Evolutionary conservation across 2,329 filamentous ascomycete genomes (phyloP), one percentile per base, ranked within the genome.

Genomic region (Gremmenia infestans): DNA sequence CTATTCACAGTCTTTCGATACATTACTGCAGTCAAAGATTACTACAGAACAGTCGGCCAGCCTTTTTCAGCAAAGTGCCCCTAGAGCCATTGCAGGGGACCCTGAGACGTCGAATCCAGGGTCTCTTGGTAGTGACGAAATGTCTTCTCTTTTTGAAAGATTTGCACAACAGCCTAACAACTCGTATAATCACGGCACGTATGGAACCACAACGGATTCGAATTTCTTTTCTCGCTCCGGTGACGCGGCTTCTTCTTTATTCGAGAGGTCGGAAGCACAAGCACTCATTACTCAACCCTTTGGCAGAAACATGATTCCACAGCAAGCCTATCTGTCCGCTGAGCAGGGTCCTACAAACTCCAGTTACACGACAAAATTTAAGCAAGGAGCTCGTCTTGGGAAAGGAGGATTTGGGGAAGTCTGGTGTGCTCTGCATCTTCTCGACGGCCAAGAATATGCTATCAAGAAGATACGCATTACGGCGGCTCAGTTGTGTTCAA

Each of bases 331-430:
- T 22, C 32, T 25, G 45, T 54, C 57, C 23, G 11, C 19, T 11
- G 39, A 55, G 5, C 28, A 45, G 2, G 17, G 25, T 25, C 12
- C 42, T 17, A 25, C 46, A 37, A 40, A 39, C 17, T 56, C 51
- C 11, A 42, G 43, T 17, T 59, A 56, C 40, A 75, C 76, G 25
- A 43, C 72, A 77, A 45, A 81, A 80, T 62, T 67, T 72, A 3
- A 71, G 73, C 39, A 80, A 79, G 57, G 82, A 80, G 57, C 72
- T 74, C 19, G 82, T 1, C 73, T 88, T 3, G 85, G 85, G 1
- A 83, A 79, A 65, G 85, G 85, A 14, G 85, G 84, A 0, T 88
- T 85, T 64, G 84, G 83, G 1, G 77, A 78, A 39, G 85, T 88
- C 2, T 88, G 79, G 65, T 81, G 81, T 60, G 83, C 79, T 11